Evolutionary conservation across 139 green algal genomes (phyloP).

Genomic region (Coccomyxa sp.): DNA sequence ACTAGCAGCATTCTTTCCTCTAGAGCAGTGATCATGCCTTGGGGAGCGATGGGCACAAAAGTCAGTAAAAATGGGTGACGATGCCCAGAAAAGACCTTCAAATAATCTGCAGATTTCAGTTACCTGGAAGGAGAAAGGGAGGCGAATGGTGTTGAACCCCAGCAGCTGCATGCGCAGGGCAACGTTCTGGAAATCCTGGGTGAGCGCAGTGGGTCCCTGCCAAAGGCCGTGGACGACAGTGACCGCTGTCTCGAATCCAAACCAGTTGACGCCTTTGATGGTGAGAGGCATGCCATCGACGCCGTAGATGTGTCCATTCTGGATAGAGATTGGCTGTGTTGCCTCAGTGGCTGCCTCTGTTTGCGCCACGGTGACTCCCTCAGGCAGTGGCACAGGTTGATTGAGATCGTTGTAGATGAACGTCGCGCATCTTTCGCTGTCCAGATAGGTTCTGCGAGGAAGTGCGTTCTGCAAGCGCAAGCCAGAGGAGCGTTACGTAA

Average conservation of each 20-base stretch:
- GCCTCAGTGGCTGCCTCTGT: too few species aligned
- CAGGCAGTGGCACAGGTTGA: too few species aligned
- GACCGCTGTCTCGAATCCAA: not conserved
- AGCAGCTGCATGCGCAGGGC: constrained; percentile 44
- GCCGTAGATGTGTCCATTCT: not conserved
- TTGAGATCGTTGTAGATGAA: too few species aligned
- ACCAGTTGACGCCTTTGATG: constrained; percentile 2
- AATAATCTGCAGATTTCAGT: not conserved
- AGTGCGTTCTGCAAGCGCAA: too few species aligned
- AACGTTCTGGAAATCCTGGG: constrained; percentile 31
- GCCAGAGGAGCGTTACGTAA: too few species aligned
- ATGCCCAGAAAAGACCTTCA: not conserved
- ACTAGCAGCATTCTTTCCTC: too few species aligned
- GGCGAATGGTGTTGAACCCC: constrained; percentile 34
- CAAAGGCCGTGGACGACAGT: constrained; percentile 22
- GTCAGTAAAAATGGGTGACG: not conserved
- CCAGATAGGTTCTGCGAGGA: too few species aligned
- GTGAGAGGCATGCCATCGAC: not conserved
- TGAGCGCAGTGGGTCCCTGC: constrained; percentile 12
- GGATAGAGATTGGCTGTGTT: not conserved
- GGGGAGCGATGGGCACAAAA: not conserved
- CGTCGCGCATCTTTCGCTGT: too few species aligned
- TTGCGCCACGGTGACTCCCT: too few species aligned
- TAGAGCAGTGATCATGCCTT: not conserved
- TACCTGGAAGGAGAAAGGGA: constrained; percentile 9